Evolutionary conservation across 305 asterid species (phyloP), one percentile per base, ranked within the genome.

Genomic region (Fraxinus baroniana): DNA sequence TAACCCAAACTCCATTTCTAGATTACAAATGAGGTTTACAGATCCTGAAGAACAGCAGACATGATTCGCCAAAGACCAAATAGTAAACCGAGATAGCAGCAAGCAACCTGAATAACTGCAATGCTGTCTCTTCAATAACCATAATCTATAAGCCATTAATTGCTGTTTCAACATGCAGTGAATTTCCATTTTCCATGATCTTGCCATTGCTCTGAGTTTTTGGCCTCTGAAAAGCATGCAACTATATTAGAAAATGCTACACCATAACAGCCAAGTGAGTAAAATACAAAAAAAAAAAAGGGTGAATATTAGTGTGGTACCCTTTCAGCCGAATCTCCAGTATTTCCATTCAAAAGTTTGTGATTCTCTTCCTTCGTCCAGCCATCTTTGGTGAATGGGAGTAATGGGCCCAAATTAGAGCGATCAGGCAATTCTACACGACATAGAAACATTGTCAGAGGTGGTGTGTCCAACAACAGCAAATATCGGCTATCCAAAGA

Each of bases 241-340:
- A 32, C 4, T 60, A 77, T 3, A 22, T 17, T 72, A 83, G 76
- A 84, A 20, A n/a, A 41, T 20, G 55, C 57, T 9, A 7, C 49
- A 5, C 22, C 81, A 22, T 64, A 22, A 52, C 80, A 30, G 55
- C 18, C n/a, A 39, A 70, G 57, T 77, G 35, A 26, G 24, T 62
- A 71, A 20, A 76, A 71, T 33, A 39, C 24, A 37, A 13, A 15
- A 68, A 70, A 37, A 68, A 70, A 78, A 73, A 52, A 81, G 5
- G 10, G 41, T 30, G 20, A 7, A 57, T 68, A 66, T 80, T 32
- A 64, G 68, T 94, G 33, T 30, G 28, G 28, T 28, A 94, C 97
- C 97, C 95, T 81, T 79, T 94, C 98, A 4, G 84, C 82, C 26
- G 92, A 88, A 89, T 95, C 98, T 74, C 90, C 91, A 60, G 95